A percentile compares a stretch with the other conserved stretches of the same genome.
Evolutionary conservation across 345 rosid genomes (phyloP).

Genomic region (Lepidium africanum): DNA sequence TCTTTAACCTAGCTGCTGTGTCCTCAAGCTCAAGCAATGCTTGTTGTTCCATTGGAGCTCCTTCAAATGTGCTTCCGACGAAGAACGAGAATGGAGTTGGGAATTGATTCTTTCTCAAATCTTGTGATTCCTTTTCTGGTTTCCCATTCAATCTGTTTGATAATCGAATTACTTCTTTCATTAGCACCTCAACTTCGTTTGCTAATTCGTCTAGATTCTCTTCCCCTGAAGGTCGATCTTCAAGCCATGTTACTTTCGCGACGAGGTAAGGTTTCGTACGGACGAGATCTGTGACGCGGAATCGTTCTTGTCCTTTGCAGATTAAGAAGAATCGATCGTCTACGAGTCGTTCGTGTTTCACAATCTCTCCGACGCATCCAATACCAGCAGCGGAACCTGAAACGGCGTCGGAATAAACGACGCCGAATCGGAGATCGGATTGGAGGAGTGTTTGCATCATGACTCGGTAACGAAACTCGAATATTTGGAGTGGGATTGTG

Average conservation of each 20-base stretch:
- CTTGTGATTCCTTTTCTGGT: conserved; percentile 69
- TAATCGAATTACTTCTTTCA: conserved; percentile 88
- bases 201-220: conserved; percentile 69
- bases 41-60: conserved; percentile 92
- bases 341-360: conserved; percentile 84
- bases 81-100: conserved; percentile 96
- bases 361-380: conserved; percentile 90
- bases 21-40: conserved; percentile 89
- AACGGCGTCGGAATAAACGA: conserved; percentile 64
- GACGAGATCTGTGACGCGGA: conserved; percentile 64
- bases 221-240: conserved; percentile 86
- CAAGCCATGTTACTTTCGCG: conserved; percentile 85
- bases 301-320: conserved; percentile 92
- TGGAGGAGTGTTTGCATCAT: conserved; percentile 98
- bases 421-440: conserved; percentile 91
- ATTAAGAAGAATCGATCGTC: conserved; percentile 90
- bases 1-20: conserved; percentile 77
- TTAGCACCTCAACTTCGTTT: conserved; percentile 60
- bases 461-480: conserved; percentile 94
- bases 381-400: conserved; percentile 68
- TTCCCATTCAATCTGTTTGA: conserved; percentile 84
- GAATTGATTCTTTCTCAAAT: conserved; percentile 68
- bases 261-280: conserved; percentile 87
- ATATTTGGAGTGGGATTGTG: conserved; percentile 88
- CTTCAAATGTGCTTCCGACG: conserved; percentile 88